Evolutionary conservation across 192 early-diverging fungal species (phyloP).

Genomic region (Backusella westeae): DNA sequence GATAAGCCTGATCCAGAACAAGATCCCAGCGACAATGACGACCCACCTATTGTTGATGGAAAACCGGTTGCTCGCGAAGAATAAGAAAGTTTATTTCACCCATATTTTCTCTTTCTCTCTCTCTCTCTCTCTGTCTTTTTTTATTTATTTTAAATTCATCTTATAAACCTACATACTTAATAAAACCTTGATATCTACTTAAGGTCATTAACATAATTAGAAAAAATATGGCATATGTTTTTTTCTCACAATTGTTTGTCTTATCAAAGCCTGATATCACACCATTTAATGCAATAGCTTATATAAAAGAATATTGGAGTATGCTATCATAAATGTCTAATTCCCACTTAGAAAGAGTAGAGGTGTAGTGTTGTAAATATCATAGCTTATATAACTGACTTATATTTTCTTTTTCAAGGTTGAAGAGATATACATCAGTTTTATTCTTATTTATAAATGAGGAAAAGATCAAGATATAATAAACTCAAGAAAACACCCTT

Average conservation of each 20-base stretch:
- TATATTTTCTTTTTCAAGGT: too few relatives aligned
- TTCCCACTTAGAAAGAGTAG: background rate
- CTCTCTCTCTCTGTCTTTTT: background rate
- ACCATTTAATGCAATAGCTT: background rate
- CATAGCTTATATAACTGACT: too few relatives aligned
- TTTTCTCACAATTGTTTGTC: background rate
- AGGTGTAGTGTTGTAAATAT: background rate
- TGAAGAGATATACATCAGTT: too few relatives aligned
- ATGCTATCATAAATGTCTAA: background rate
- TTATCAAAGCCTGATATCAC: background rate
- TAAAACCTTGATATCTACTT: background rate
- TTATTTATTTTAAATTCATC: background rate
- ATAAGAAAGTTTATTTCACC: background rate
- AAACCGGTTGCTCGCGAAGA: background rate
- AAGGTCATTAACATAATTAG: background rate
- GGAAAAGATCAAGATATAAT: too few relatives aligned
- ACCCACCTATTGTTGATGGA: background rate
- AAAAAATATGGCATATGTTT: background rate
- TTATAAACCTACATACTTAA: background rate
- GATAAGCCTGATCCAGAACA: background rate
- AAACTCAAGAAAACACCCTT: too few relatives aligned
- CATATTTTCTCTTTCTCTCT: background rate
- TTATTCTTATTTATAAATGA: too few relatives aligned
- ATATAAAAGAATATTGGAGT: too few relatives aligned
- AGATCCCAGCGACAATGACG: background rate